These are phyloP conservation scores for Achaetomium macrosporum DNA, from an alignment of 2,329 filamentous ascomycete species.

Conservation along the genomic window DNA sequence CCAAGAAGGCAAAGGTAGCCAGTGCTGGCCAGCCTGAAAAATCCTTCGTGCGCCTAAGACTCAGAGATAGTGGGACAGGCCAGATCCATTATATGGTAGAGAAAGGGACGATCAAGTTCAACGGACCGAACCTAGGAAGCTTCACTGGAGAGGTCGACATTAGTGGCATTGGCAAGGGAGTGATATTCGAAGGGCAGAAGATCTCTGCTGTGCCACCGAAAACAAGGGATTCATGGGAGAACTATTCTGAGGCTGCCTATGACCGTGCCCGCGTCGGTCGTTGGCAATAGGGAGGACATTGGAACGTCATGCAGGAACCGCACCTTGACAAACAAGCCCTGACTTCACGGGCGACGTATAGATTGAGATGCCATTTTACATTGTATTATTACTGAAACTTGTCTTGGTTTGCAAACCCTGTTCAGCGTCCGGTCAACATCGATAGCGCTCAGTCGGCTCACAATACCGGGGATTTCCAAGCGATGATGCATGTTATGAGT, in stretches of 20 bases:
- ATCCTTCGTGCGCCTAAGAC: not conserved
- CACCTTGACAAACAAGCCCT: too few relatives aligned
- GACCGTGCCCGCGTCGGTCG: not conserved
- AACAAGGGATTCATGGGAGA: not conserved
- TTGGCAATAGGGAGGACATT: not conserved
- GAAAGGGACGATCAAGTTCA: not conserved
- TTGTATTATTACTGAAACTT: too few relatives aligned
- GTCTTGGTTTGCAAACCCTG: too few relatives aligned
- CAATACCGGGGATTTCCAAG: too few relatives aligned
- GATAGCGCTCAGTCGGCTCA: too few relatives aligned
- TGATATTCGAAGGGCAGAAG: not conserved
- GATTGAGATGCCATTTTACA: too few relatives aligned
- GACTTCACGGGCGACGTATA: too few relatives aligned
- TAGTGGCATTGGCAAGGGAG: not conserved
- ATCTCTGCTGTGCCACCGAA: not conserved
- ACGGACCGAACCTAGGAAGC: not conserved
- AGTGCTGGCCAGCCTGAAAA: not conserved
- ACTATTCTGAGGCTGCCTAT: not conserved
- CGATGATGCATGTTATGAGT: too few relatives aligned
- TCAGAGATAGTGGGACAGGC: not conserved
- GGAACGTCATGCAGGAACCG: too few relatives aligned
- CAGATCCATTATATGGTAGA: not conserved
- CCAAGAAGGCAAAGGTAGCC: not conserved
- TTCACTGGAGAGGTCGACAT: not conserved
- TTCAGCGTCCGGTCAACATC: too few relatives aligned